These are phyloP conservation scores for Gnomoniopsis smithogilvyi DNA, from an alignment of 2,329 filamentous ascomycete species.

Conservation along the genomic window DNA sequence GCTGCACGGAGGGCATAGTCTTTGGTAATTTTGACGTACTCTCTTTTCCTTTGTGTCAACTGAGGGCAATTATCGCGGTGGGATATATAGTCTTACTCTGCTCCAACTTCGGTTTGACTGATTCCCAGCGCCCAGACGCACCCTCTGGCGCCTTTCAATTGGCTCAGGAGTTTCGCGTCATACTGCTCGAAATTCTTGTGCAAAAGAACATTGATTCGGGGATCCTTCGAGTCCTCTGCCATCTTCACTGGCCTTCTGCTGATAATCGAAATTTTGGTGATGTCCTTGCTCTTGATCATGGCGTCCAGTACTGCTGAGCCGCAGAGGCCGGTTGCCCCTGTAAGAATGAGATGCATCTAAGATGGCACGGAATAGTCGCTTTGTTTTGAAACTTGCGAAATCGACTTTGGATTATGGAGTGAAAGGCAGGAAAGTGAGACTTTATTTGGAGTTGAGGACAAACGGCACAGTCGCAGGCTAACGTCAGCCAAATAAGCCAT, in stretches of 20 bases:
- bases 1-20: constrained; percentile 64
- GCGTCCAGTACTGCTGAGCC: constrained; percentile 59
- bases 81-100: constrained; percentile 42
- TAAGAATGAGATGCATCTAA: constrained; percentile 62
- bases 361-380: not conserved
- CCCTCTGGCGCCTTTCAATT: constrained; percentile 62
- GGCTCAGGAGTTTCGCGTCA: constrained; percentile 49
- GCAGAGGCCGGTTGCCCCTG: constrained; percentile 65
- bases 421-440: too few species aligned
- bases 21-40: constrained; percentile 67
- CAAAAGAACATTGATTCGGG: constrained; percentile 62
- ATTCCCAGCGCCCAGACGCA: constrained; percentile 74
- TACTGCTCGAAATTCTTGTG: constrained; percentile 67
- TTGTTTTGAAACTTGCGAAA: not conserved
- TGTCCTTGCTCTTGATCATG: constrained; percentile 52
- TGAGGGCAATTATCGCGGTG: not conserved
- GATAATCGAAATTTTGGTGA: constrained; percentile 67
- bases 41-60: constrained; percentile 29
- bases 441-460: too few species aligned
- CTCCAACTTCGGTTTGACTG: constrained; percentile 55
- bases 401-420: too few species aligned
- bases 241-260: constrained; percentile 62
- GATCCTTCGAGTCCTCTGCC: constrained; percentile 54
- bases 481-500: too few species aligned
- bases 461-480: too few species aligned